phyloP scores from a whole-genome alignment of 148 eudicot species.

The Polygonum maritimum region DNA sequence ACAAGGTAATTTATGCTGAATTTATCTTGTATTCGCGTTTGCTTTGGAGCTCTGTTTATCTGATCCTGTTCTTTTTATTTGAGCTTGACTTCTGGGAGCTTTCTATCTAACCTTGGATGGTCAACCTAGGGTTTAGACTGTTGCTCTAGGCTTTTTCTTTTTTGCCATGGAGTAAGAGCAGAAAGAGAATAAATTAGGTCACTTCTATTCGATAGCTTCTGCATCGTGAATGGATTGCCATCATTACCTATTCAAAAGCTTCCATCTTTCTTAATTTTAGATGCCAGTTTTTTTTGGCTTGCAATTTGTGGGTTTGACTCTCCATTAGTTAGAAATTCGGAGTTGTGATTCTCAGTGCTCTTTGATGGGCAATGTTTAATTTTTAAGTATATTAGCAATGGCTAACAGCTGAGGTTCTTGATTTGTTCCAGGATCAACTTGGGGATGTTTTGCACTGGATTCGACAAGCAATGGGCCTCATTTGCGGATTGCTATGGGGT shows the following conservation, averaged over 20 bases:
- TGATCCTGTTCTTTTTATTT: background rate
- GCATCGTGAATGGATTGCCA: background rate
- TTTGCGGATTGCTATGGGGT: slow-evolving; percentile 85
- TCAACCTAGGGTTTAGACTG: background rate
- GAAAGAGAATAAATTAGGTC: background rate
- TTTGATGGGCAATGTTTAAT: background rate
- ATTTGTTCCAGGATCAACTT: slow-evolving; percentile 66
- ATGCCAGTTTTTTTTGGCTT: background rate
- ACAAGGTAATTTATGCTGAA: slow-evolving; percentile 43
- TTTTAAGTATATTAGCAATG: background rate
- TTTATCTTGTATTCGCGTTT: background rate
- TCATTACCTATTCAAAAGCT: background rate
- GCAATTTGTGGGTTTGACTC: background rate
- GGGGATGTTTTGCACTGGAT: slow-evolving; percentile 95
- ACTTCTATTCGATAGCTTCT: background rate
- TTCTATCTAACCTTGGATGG: background rate
- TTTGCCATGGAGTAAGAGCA: background rate
- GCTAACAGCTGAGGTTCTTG: background rate
- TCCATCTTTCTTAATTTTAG: background rate
- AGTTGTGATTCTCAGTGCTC: background rate
- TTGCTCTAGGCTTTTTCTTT: background rate
- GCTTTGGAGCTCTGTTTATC: background rate
- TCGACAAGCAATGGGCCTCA: slow-evolving; percentile 69
- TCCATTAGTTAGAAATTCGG: background rate
- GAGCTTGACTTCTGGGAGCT: background rate